Evolutionary conservation across 306 rosid species (phyloP), one percentile per base, ranked within the genome.

Genomic region (Datisca glomerata): DNA sequence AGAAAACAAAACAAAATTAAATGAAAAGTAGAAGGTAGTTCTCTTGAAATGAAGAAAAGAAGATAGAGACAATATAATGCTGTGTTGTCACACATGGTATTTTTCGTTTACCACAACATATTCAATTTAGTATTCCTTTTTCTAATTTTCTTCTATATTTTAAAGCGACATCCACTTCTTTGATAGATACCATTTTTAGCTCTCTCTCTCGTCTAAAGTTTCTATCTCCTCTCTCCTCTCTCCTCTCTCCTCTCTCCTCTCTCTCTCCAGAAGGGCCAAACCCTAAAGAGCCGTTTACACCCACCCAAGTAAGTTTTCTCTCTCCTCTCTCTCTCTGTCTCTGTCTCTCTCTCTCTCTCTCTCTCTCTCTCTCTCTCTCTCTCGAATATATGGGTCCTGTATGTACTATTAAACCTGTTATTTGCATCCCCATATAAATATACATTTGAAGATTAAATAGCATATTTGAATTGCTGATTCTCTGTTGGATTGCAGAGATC

Each of bases 251-350:
- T 31, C 36, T 1, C 33, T 28, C 33, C 33, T 6, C 33, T 28
- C 33, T 28, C 11, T 28, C 33, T 28, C 33, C 94, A 63, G 81
- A 72, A 74, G 79, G 75, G 81, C 77, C 65, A 78, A 82, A 82
- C 84, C 85, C 89, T 75, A 75, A 82, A 82, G 94, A 74, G 85
- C 81, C 89, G 89, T 78, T 75, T 78, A 66, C 85, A 82, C 85
- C 89, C 74, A 82, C 81, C 74, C 72, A 75, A 82, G 94, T 78
- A 82, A 82, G 94, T 82, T 82, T 59, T 50, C 79, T 82, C 69
- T 67, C 71, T 56, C 78, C 36, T 50, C 49, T 48, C 17, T 14
- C 20, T 43, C 15, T n/a, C 33, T 4, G 10, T 4, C 11, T 18
- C 8, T 43, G 18, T 22, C 33, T 43, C 33, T 24, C 7, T 44